These are phyloP conservation scores for Fusarium burgessii DNA, from an alignment of 2,329 filamentous ascomycete genomes.

Conservation along the genomic window DNA sequence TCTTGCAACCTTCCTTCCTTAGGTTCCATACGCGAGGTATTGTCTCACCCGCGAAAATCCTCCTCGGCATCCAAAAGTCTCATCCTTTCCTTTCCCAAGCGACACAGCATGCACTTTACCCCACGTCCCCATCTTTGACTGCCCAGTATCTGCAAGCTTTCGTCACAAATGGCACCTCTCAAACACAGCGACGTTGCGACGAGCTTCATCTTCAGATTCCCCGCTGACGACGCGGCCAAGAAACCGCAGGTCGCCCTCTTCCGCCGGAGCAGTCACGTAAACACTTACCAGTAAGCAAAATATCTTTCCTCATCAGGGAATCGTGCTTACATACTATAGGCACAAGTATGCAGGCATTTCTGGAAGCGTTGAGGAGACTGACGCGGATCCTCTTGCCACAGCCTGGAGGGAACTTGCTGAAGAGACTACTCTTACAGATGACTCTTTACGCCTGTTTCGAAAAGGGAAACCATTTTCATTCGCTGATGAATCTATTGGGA, in stretches of 20 bases:
- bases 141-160: slow-evolving; percentile 6
- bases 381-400: slow-evolving; percentile 64
- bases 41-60: slow-evolving; percentile 6
- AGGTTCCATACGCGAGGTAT: not conserved
- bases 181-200: slow-evolving; percentile 58
- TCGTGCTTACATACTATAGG: slow-evolving; percentile 46
- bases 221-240: slow-evolving; percentile 49
- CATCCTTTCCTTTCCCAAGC: not conserved
- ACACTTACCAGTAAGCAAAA: slow-evolving; percentile 67
- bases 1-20: not conserved
- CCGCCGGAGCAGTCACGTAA: slow-evolving; percentile 68
- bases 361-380: slow-evolving; percentile 67
- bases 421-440: slow-evolving; percentile 67
- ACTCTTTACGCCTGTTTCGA: slow-evolving; percentile 63
- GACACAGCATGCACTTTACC: not conserved
- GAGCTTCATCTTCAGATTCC: slow-evolving; percentile 64
- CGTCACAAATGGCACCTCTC: slow-evolving; percentile 39
- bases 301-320: not conserved
- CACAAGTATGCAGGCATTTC: slow-evolving; percentile 72
- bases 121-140: not conserved
- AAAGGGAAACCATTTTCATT: slow-evolving; percentile 71
- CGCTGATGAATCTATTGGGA: slow-evolving; percentile 62
- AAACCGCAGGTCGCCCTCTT: slow-evolving; percentile 70
- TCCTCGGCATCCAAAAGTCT: not conserved
- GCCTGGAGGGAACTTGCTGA: slow-evolving; percentile 73